Percentiles rank a stretch among this genome's conserved stretches.
Conservation (phyloP, 805 yeast species). For the Kodamaea kaohsiungensis region DNA sequence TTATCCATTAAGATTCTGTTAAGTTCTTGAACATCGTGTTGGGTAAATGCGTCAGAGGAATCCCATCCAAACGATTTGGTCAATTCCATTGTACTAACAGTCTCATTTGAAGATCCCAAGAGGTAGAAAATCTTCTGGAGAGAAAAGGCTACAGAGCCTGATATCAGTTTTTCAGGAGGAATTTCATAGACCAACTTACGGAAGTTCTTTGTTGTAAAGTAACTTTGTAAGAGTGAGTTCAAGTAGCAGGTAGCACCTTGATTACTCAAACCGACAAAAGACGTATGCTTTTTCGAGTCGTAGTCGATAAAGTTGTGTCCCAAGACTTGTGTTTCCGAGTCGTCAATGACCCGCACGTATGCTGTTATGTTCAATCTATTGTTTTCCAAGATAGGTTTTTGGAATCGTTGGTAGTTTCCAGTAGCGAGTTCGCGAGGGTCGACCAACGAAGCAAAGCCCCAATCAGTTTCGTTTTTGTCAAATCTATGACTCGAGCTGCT, state of each 20-base stretch:
- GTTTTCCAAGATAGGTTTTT: constrained; percentile 46
- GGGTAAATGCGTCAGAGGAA: constrained; percentile 90
- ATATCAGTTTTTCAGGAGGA: constrained; percentile 62
- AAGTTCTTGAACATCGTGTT: constrained; percentile 96
- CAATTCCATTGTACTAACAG: constrained; percentile 82
- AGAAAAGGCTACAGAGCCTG: constrained; percentile 66
- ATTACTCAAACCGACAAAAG: constrained; percentile 88
- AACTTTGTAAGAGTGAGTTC: constrained; percentile 88
- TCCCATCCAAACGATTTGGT: constrained; percentile 98
- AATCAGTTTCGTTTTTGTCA: constrained; percentile 74
- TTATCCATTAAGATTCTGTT: constrained; percentile 95
- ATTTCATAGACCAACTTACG: constrained; percentile 85
- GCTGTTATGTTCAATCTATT: constrained; percentile 71
- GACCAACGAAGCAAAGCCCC: constrained; percentile 89
- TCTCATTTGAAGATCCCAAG: constrained; percentile 67
- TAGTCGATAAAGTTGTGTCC: constrained; percentile 88
- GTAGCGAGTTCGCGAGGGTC: constrained; percentile 54
- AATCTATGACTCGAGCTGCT: constrained; percentile 80
- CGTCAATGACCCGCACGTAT: constrained; percentile 74
- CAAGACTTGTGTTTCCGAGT: constrained; percentile 85
- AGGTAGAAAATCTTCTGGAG: constrained; percentile 85
- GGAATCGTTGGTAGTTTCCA: constrained; percentile 19
- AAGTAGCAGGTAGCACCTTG: constrained; percentile 99
- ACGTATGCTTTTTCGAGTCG: constrained; percentile 85
- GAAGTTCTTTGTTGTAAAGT: constrained; percentile 80